A percentile compares a stretch with the other conserved stretches of the same genome.
Evolutionary conservation across 768 basidiomycete species (phyloP).

Genomic region (Amanita phalloides): DNA sequence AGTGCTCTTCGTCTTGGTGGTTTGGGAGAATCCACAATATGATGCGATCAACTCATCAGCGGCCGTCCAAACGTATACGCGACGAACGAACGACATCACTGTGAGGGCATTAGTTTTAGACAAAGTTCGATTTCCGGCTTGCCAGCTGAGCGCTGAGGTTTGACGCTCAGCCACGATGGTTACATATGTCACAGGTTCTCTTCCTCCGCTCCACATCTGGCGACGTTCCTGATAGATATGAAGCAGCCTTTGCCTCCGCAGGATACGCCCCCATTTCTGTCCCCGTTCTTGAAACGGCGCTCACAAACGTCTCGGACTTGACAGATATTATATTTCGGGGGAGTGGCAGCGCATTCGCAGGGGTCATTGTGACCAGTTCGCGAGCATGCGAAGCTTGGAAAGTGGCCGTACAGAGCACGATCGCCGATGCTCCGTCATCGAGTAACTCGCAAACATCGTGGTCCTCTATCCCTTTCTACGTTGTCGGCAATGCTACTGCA

Average conservation of each 20-base stretch:
- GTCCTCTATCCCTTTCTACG: constrained; percentile 62
- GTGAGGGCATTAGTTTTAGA: no score
- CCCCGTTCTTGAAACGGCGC: constrained; percentile 59
- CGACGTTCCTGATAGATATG: constrained; percentile 48
- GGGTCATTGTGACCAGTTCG: constrained; percentile 72
- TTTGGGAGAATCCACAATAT: no score
- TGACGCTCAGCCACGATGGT: no score
- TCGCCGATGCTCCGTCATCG: constrained; percentile 6
- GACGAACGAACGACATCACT: no score
- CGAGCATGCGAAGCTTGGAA: constrained; percentile 69
- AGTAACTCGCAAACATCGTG: constrained; percentile 21
- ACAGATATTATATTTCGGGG: constrained; percentile 27
- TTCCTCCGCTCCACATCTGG: constrained; percentile 31
- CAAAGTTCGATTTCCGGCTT: no score
- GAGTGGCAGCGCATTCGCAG: constrained; percentile 21
- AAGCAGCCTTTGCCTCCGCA: constrained; percentile 30
- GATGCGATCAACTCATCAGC: no score
- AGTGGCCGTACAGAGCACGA: constrained; percentile 24
- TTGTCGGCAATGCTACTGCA: constrained; percentile 62
- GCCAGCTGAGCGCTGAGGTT: no score
- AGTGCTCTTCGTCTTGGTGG: no score
- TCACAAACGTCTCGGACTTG: constrained; percentile 39
- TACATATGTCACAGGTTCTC: constrained; percentile 17
- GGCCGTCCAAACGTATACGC: no score
- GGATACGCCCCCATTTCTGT: constrained; percentile 50